Conservation (phyloP, 257 asterid genomes). For the Cruciata laevipes region DNA sequence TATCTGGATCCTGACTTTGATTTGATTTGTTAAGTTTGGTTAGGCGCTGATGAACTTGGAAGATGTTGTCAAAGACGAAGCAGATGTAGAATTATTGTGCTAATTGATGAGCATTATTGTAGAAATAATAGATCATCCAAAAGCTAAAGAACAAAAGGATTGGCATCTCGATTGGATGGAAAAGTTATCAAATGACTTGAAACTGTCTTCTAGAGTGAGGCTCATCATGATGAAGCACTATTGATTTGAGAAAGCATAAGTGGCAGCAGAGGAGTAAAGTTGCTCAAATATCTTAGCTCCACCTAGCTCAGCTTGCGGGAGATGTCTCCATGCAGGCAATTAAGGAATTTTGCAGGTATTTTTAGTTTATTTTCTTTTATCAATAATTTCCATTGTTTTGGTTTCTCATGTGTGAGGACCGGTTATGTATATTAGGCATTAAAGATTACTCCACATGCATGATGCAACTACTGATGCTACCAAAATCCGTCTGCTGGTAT, state of each 20-base stretch:
- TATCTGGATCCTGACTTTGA: constrained; percentile 12
- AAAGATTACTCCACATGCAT: not conserved
- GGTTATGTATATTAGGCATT: too few species aligned
- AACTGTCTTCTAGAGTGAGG: too few species aligned
- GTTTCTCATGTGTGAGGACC: too few species aligned
- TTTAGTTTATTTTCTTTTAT: too few species aligned
- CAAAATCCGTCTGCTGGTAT: too few species aligned
- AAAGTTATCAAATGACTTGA: constrained; percentile 60
- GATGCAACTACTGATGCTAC: too few species aligned
- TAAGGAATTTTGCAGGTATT: constrained; percentile 70
- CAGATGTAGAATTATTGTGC: constrained; percentile 81
- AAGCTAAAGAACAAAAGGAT: constrained; percentile 82
- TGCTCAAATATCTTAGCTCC: constrained; percentile 57
- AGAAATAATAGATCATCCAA: constrained; percentile 75
- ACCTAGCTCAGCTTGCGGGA: constrained; percentile 50
- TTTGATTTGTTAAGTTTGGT: constrained; percentile 31
- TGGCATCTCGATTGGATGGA: constrained; percentile 53
- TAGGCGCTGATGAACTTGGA: constrained; percentile 32
- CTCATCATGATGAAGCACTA: constrained; percentile 86
- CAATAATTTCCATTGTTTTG: too few species aligned
- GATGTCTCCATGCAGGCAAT: constrained; percentile 68
- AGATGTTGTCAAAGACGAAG: constrained; percentile 51
- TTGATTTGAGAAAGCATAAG: constrained; percentile 85
- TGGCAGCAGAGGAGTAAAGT: constrained; percentile 99
- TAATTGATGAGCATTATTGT: constrained; percentile 97